These are phyloP conservation scores for Cyphellophora attinorum DNA, from an alignment of 2,329 filamentous ascomycete species.

Conservation along the genomic window DNA sequence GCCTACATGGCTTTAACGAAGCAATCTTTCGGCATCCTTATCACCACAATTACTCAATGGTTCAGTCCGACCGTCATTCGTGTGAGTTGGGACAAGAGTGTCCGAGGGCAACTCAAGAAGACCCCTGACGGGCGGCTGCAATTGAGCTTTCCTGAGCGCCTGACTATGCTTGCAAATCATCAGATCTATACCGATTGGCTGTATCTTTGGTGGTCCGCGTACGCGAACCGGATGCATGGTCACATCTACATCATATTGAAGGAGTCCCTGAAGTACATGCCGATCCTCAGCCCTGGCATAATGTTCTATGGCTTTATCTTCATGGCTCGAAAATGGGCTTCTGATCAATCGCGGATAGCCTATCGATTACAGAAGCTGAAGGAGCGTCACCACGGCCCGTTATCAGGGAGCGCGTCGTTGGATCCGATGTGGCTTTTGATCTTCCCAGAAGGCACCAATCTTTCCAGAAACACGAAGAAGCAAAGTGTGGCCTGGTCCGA, in stretches of 20 bases:
- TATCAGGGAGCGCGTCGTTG: constrained; percentile 26
- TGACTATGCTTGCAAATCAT: constrained; percentile 81
- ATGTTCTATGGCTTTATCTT: constrained; percentile 87
- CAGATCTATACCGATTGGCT: constrained; percentile 89
- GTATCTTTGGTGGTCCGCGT: constrained; percentile 90
- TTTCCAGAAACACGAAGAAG: constrained; percentile 58
- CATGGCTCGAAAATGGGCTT: constrained; percentile 79
- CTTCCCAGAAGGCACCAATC: constrained; percentile 80
- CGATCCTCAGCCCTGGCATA: constrained; percentile 70
- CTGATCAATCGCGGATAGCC: constrained; percentile 66
- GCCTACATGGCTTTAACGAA: constrained; percentile 83
- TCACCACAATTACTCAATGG: constrained; percentile 72
- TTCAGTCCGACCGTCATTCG: constrained; percentile 78
- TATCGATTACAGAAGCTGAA: constrained; percentile 64
- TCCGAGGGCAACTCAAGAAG: constrained; percentile 63
- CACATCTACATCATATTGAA: constrained; percentile 87
- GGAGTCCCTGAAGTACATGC: constrained; percentile 73
- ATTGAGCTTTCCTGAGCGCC: constrained; percentile 69
- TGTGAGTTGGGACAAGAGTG: constrained; percentile 73
- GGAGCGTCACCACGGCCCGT: constrained; percentile 35
- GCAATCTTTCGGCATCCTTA: constrained; percentile 67
- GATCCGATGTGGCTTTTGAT: constrained; percentile 86
- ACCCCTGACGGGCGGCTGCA: constrained; percentile 63
- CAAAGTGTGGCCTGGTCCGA: constrained; percentile 68
- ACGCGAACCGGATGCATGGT: constrained; percentile 73